Conservation (phyloP, 2,329 filamentous ascomycete species). For the Colletotrichum filicis region DNA sequence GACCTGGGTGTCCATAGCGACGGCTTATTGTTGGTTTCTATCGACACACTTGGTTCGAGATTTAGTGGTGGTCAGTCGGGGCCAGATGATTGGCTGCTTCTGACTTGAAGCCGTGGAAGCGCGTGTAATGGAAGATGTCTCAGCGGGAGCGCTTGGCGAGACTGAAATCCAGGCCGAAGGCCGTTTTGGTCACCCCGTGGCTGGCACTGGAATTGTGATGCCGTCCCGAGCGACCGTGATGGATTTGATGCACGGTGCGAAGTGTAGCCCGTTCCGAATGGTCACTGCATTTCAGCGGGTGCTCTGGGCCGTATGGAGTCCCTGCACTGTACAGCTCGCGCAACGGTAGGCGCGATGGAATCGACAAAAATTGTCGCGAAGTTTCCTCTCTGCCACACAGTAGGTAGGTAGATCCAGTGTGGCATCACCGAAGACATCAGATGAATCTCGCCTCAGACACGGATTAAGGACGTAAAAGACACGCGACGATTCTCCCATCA, state of each 20-base stretch:
- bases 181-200: conserved; percentile 1
- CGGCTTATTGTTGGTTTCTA: neutral
- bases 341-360: neutral
- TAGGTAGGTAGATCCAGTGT: neutral
- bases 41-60: neutral
- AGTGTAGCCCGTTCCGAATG: neutral
- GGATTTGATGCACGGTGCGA: conserved; percentile 28
- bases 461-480: neutral
- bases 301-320: neutral
- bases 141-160: neutral
- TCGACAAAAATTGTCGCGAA: neutral
- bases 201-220: conserved; percentile 23
- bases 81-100: neutral
- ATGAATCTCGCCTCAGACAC: neutral
- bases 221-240: conserved; percentile 21
- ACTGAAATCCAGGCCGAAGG: neutral
- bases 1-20: conserved; percentile 27
- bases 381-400: neutral
- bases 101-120: neutral
- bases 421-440: neutral
- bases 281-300: neutral
- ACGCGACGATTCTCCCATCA: neutral
- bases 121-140: neutral
- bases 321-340: conserved; percentile 3
- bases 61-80: neutral